Conservation (phyloP, 2,329 filamentous ascomycete genomes). For the Orbilia blumenaviensis region DNA sequence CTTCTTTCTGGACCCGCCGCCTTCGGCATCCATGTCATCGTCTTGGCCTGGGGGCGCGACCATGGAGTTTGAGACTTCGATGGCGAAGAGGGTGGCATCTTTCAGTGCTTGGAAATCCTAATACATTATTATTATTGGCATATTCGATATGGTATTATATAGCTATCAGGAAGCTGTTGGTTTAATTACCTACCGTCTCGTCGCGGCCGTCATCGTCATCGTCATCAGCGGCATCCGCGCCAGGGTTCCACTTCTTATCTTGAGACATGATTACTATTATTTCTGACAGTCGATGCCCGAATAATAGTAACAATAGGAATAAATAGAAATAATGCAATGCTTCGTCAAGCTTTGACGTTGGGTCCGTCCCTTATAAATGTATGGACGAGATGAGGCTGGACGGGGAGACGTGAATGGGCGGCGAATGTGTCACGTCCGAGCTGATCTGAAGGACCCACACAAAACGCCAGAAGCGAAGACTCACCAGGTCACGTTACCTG, state of each 20-base stretch:
- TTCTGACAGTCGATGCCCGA: background rate
- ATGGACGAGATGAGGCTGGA: background rate
- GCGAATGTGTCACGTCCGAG: constrained; percentile 51
- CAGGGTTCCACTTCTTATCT: constrained; percentile 66
- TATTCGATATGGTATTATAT: background rate
- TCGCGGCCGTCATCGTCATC: constrained; percentile 76
- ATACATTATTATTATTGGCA: background rate
- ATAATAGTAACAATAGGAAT: no score
- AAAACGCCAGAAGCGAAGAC: constrained; percentile 24
- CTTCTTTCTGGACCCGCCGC: constrained; percentile 22
- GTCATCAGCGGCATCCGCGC: constrained; percentile 67
- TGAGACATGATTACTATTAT: constrained; percentile 58
- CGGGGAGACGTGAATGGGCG: constrained; percentile 38
- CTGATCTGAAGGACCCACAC: no score
- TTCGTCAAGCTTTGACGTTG: no score
- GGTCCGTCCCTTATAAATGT: background rate
- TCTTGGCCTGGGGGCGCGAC: constrained; percentile 62
- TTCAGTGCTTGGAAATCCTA: constrained; percentile 90
- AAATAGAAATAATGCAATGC: no score
- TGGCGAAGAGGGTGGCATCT: constrained; percentile 97
- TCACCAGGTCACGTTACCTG: constrained; percentile 51
- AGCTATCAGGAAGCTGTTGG: background rate
- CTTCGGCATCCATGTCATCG: constrained; percentile 60
- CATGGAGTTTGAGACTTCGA: constrained; percentile 90
- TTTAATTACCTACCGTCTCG: constrained; percentile 66